Base-by-base conservation (phyloP, 768 basidiomycete genomes). In the Psilocybe cubensis region DNA sequence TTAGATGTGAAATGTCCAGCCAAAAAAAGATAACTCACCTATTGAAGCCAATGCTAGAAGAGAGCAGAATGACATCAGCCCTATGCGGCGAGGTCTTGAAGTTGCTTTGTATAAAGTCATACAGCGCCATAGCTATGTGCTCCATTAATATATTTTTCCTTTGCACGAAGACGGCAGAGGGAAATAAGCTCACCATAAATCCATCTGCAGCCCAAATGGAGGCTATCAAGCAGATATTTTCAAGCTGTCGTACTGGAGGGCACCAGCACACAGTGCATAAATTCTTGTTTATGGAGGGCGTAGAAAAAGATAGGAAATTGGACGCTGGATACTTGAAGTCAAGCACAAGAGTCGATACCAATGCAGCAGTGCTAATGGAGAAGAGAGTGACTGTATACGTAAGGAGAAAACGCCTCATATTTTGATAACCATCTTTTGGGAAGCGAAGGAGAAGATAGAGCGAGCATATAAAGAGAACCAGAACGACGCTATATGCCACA, bases 191-290 rank as follows among this genome's bases (percentile, higher is more conserved):
- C 28, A 53, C 57, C 52, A 58, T 52, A 35, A 58, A 58, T 24
- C 51, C 35, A 42, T 53, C 57, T 21, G 57, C 52, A n/a, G 35
- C 44, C 57, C 51, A 53, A 31, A 48, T 58, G 24, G 44, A 24
- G 1, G 33, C 20, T 31, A 28, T 40, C 23, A 58, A 23, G 33
- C 51, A 58, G 31, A 43, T 46, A n/a, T 52, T 41, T 5, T 38
- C 41, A 5, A 53, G 17, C 11, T 29, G 43, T 17, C 50, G 28
- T 28, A 52, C 35, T 4, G 28, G 10, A 33, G 50, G 41, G 29
- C 20, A 21, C 23, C 20, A 44, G 42, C 42, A 44, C 7, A 50
- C 18, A 18, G 8, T 27, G 20, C 42, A 57, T n/a, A 50, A 18
- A 25, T 57, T 42, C 24, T 31, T 7, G 6, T 43, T 12, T 18